These are phyloP conservation scores for Aspergillus aculeatinus DNA, from an alignment of 2,329 filamentous ascomycete genomes.

Conservation along the genomic window DNA sequence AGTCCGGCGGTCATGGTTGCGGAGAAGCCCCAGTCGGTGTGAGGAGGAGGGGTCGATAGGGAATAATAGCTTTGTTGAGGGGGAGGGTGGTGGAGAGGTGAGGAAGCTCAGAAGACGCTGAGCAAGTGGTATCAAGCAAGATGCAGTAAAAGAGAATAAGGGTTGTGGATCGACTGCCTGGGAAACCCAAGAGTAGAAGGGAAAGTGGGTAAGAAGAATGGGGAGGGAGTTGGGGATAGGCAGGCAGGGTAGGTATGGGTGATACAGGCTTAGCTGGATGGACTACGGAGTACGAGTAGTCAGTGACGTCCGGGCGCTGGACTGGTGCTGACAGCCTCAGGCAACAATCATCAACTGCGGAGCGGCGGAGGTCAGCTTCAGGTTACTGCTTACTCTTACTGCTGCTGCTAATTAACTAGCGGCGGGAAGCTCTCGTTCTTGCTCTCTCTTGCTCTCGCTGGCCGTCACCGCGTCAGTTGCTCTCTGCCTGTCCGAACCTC, in stretches of 20 bases:
- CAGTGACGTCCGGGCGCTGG: slow-evolving; percentile 7
- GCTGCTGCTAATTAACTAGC: not conserved
- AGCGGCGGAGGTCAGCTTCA: too few relatives aligned
- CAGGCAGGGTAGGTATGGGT: not conserved
- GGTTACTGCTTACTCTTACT: too few relatives aligned
- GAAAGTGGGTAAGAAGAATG: not conserved
- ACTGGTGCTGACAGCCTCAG: slow-evolving; percentile 1
- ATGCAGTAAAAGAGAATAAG: not conserved
- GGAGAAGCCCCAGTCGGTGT: slow-evolving; percentile 18
- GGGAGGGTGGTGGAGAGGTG: not conserved
- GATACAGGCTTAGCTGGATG: slow-evolving; percentile 30
- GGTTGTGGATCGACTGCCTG: not conserved
- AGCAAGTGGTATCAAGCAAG: not conserved
- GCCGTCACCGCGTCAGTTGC: slow-evolving; percentile 34
- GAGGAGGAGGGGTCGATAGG: not conserved
- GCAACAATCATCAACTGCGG: not conserved
- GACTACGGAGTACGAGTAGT: too few relatives aligned
- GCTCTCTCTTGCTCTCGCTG: slow-evolving; percentile 2
- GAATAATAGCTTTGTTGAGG: not conserved
- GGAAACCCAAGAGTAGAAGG: not conserved
- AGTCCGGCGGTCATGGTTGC: slow-evolving; percentile 72
- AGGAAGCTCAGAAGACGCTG: slow-evolving; percentile 2
- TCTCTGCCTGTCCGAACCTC: slow-evolving; percentile 31
- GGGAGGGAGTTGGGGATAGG: too few relatives aligned
- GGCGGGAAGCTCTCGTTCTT: slow-evolving; percentile 7